Base-by-base conservation (phyloP, 805 yeast genomes). In the Blastobotrys parvus region DNA sequence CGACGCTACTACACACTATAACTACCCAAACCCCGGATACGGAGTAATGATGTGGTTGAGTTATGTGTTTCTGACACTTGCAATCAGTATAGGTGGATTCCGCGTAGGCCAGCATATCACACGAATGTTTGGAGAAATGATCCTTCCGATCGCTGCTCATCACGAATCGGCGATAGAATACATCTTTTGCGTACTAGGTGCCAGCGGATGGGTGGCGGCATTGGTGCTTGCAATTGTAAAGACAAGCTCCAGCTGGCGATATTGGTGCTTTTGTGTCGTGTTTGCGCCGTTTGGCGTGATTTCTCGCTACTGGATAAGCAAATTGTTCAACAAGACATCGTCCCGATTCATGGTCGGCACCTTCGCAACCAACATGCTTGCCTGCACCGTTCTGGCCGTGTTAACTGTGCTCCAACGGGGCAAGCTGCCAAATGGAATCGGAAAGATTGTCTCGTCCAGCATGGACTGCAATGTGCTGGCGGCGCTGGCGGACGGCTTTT, bases 21-120 rank as follows among this genome's bases (percentile, higher is more conserved):
- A 61, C 20, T 50, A 44, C 32, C 85, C 84, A 1, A 82, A 77
- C 47, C 64, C 75, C 5, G 95, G 84, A 0, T 86, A 84, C 58
- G 94, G 94, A 0, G 74, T 83, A 2, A 79, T 85, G 80, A 84
- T 80, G 45, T 81, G 78, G 41, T 59, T 82, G 18, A 74, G 88
- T 1, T 86, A 82, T 1, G 35, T 76, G 0, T 51, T 85, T 0
- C 63, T 74, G 0, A 84, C 86, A 43, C 47, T 83, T 45, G 70
- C 77, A 7, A 65, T 82, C 10, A 82, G 92, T 0, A 58, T 78
- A 38, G 64, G 75, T 4, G 86, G 82, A 0, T 77, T 70, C 46
- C 62, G 64, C 8, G 58, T 77, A 17, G 95, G 96, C 1, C 64
- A 63, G 35, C 80, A 80, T 45, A 18, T 76, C 3, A 57, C 60